These are phyloP conservation scores for Ziziphus jujuba DNA, from an alignment of 306 rosid genomes.

Conservation along the genomic window DNA sequence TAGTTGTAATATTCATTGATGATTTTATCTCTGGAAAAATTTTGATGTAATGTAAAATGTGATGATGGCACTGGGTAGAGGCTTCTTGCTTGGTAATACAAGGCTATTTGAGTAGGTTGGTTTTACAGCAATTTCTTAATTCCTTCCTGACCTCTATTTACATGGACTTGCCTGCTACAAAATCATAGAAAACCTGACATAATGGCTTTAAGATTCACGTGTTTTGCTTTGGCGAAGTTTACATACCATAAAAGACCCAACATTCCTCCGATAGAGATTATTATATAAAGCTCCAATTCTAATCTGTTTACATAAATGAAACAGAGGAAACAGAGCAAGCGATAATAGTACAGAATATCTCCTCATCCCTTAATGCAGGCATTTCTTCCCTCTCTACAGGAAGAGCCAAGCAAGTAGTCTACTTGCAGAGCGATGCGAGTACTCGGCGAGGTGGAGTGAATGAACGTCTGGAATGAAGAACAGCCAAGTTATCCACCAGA, in stretches of 20 bases:
- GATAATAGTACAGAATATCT: background rate
- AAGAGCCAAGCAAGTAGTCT: background rate
- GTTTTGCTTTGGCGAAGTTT: too few species aligned
- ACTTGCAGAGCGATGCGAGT: conserved; percentile 56
- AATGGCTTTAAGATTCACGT: too few species aligned
- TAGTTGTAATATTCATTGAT: conserved; percentile 14
- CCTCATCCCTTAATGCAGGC: too few species aligned
- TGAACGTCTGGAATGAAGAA: conserved; percentile 71
- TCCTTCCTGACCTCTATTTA: background rate
- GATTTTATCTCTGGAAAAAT: conserved; percentile 10
- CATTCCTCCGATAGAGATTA: too few species aligned
- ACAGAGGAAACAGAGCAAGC: background rate
- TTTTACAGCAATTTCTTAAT: background rate
- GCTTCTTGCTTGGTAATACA: conserved; percentile 7
- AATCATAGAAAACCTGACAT: background rate
- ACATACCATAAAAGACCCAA: too few species aligned
- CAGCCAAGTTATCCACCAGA: conserved; percentile 79
- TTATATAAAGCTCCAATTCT: too few species aligned
- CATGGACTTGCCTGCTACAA: too few species aligned
- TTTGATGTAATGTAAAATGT: conserved; percentile 22
- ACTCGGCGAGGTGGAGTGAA: conserved; percentile 69
- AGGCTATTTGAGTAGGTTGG: conserved; percentile 4
- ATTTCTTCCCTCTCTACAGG: too few species aligned
- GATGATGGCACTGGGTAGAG: background rate
- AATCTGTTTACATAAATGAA: too few species aligned